phyloP scores from a whole-genome alignment of 305 asterid species.

The Coffea humblotiana region DNA sequence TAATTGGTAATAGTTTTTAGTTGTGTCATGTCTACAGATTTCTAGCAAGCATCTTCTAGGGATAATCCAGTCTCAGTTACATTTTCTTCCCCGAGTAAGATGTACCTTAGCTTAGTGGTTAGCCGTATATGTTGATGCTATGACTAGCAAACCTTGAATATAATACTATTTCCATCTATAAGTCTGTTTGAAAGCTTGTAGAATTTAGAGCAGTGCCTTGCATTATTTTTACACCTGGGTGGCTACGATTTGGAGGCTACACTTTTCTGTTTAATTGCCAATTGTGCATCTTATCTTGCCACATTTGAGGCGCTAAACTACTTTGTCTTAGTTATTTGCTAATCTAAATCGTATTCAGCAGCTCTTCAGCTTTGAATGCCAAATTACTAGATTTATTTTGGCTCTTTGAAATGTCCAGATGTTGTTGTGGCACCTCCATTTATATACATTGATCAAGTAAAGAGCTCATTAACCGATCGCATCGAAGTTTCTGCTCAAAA shows the following conservation, averaged over 20 bases:
- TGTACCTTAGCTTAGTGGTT: background rate
- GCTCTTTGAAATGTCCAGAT: conserved; percentile 48
- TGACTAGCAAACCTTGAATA: background rate
- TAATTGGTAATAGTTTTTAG: background rate
- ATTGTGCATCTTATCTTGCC: background rate
- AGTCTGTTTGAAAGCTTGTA: background rate
- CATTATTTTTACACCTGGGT: background rate
- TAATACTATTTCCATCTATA: background rate
- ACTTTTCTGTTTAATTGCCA: background rate
- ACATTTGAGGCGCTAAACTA: background rate
- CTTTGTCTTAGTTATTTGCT: background rate
- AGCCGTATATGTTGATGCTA: background rate
- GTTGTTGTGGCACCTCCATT: conserved; percentile 92
- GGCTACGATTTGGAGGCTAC: background rate
- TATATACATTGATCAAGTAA: conserved; percentile 86
- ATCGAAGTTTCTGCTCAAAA: conserved; percentile 83
- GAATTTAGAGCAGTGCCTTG: background rate
- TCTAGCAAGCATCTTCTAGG: background rate
- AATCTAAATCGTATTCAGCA: background rate
- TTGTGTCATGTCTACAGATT: background rate
- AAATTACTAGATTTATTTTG: conserved; percentile 3
- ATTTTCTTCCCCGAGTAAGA: background rate
- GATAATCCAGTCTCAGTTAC: conserved; percentile 4
- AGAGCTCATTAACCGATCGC: conserved; percentile 59
- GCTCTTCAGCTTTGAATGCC: background rate